Percentiles rank a stretch among this genome's conserved stretches.
Conservation (phyloP, 1,284 basidiomycete species). For the Cystobasidium sp. region DNA sequence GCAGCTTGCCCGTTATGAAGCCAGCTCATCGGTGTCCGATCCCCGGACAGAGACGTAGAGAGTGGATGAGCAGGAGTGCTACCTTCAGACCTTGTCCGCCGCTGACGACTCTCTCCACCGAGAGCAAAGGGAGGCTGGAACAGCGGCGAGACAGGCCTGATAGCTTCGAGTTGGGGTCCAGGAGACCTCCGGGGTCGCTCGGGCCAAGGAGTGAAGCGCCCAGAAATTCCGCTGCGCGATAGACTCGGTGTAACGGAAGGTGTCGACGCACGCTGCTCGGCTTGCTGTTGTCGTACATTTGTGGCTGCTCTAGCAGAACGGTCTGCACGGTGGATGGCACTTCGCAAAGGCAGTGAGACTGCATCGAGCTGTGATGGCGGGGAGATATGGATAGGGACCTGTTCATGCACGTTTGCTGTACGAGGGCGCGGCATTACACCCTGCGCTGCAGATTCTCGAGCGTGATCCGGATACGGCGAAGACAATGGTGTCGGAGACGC, state of each 20-base stretch:
- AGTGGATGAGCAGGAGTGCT: slow-evolving; percentile 1
- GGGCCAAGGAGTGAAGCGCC: neutral
- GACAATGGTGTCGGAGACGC: too few species aligned
- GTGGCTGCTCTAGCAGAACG: too few species aligned
- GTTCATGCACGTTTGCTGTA: too few species aligned
- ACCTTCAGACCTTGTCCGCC: neutral
- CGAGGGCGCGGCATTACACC: too few species aligned
- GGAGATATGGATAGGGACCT: too few species aligned
- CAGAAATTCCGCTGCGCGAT: neutral
- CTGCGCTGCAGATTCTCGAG: too few species aligned
- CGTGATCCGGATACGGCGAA: too few species aligned
- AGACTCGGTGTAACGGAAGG: neutral
- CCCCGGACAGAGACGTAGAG: neutral
- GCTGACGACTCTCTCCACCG: neutral
- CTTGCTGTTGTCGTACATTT: too few species aligned
- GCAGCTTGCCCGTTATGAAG: neutral
- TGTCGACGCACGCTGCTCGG: too few species aligned
- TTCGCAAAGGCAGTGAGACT: too few species aligned
- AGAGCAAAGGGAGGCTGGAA: neutral
- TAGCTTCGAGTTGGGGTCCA: slow-evolving; percentile 16
- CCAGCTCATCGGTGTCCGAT: slow-evolving; percentile 20
- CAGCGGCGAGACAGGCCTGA: slow-evolving; percentile 24
- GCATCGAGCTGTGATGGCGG: too few species aligned
- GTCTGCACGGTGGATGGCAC: too few species aligned
- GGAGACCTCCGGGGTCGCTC: neutral